Conservation (phyloP, 2,329 filamentous ascomycete species). For the Aspergillus quadricinctus region DNA sequence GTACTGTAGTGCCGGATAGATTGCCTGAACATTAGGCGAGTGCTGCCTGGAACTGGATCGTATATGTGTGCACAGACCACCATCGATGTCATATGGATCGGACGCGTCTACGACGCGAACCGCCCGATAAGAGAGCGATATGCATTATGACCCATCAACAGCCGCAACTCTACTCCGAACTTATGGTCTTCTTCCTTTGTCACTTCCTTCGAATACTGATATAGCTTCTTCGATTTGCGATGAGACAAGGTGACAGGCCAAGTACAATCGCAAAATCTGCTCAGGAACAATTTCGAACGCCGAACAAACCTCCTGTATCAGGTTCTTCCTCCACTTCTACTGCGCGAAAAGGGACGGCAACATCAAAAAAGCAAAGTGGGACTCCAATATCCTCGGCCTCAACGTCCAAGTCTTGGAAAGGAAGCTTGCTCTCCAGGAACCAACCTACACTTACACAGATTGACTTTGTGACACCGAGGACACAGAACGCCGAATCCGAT, state of each 20-base stretch:
- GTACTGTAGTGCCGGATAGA: neutral
- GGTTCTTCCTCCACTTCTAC: constrained; percentile 11
- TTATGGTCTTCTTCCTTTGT: neutral
- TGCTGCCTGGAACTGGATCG: neutral
- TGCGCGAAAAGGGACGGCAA: constrained; percentile 12
- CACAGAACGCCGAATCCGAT: constrained; percentile 6
- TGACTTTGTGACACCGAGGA: constrained; percentile 31
- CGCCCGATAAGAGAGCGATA: constrained; percentile 1
- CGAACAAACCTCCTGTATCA: constrained; percentile 11
- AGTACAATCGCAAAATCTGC: constrained; percentile 12
- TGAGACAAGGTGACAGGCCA: constrained; percentile 21
- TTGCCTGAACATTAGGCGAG: neutral
- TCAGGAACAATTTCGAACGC: constrained; percentile 19
- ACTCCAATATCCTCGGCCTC: constrained; percentile 15
- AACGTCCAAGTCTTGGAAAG: constrained; percentile 17
- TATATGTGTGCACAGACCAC: constrained; percentile 1
- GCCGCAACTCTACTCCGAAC: constrained; percentile 9
- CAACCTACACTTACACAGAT: constrained; percentile 42
- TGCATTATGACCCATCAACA: constrained; percentile 1
- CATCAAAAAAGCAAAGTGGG: constrained; percentile 9
- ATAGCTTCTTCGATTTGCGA: constrained; percentile 18
- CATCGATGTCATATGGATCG: neutral
- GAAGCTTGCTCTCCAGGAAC: constrained; percentile 15
- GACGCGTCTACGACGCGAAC: constrained; percentile 1
- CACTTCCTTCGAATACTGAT: neutral